Evolutionary conservation across 805 yeast genomes (phyloP).

Genomic region (Pichia occidentalis): DNA sequence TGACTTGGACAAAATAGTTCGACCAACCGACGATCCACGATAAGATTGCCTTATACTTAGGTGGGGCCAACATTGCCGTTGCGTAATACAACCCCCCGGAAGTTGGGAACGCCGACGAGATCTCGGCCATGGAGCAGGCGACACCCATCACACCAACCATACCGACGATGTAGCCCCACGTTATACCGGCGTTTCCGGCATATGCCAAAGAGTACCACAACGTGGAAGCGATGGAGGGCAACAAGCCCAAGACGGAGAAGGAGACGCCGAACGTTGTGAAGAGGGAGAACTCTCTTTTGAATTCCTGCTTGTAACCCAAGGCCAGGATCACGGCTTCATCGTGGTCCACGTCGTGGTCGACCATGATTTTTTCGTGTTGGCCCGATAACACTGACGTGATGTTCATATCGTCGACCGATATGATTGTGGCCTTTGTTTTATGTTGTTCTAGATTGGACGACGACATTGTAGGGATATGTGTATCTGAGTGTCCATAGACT

Average conservation of each 20-base stretch:
- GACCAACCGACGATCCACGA: conserved; percentile 63
- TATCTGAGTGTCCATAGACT: not conserved
- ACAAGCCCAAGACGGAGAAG: conserved; percentile 56
- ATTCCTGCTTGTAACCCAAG: conserved; percentile 59
- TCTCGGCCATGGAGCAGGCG: conserved; percentile 58
- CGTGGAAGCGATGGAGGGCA: conserved; percentile 64
- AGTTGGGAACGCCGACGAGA: conserved; percentile 61
- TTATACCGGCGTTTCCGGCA: conserved; percentile 55
- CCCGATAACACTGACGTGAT: conserved; percentile 22
- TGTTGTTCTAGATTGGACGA: conserved; percentile 3
- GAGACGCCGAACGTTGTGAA: conserved; percentile 56
- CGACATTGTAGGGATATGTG: not conserved
- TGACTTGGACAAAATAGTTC: conserved; percentile 59
- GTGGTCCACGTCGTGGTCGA: conserved; percentile 41
- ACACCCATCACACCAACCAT: conserved; percentile 50
- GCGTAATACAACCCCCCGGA: conserved; percentile 68
- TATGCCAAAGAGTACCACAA: conserved; percentile 54
- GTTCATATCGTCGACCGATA: conserved; percentile 23
- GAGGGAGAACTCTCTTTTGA: conserved; percentile 53
- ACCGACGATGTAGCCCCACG: conserved; percentile 58
- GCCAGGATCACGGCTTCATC: conserved; percentile 53
- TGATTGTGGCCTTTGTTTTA: conserved; percentile 20
- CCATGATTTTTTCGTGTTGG: conserved; percentile 23
- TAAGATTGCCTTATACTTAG: conserved; percentile 42
- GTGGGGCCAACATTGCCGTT: conserved; percentile 55